phyloP scores from a whole-genome alignment of 306 rosid genomes.

The Ammopiptanthus mongolicus region DNA sequence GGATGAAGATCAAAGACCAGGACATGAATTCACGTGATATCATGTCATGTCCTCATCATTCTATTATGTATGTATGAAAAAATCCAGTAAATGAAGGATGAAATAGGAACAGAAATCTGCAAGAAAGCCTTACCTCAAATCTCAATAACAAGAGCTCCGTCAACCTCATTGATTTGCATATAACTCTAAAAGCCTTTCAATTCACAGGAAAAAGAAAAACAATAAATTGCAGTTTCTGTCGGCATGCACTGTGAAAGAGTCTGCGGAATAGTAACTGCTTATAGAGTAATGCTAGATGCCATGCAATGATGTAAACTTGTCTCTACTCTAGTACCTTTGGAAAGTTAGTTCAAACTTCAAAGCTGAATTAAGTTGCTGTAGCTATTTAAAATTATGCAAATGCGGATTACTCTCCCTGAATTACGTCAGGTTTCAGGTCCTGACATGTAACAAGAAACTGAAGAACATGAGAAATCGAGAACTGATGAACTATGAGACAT shows the following conservation, averaged over 20 bases:
- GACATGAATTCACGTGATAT: not conserved
- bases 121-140: conserved; percentile 28
- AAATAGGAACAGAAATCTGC: not conserved
- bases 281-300: conserved; percentile 20
- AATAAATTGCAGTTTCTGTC: conserved; percentile 10
- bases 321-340: conserved; percentile 18
- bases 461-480: conserved; percentile 7
- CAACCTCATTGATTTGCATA: conserved; percentile 4
- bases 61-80: not conserved
- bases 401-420: conserved; percentile 21
- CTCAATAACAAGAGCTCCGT: conserved; percentile 16
- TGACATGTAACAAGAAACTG: conserved; percentile 34
- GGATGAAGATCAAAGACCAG: not conserved
- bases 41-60: not conserved
- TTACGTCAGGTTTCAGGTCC: conserved; percentile 21
- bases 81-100: not conserved
- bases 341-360: conserved; percentile 28
- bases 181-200: conserved; percentile 15
- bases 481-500: not conserved
- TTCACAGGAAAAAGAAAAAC: not conserved
- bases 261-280: conserved; percentile 6
- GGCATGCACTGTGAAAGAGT: conserved; percentile 14
- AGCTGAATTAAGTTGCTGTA: conserved; percentile 4
- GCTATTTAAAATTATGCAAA: conserved; percentile 20
- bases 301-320: conserved; percentile 30